Evolutionary conservation across 371 early-diverging fungal species (phyloP).

Genomic region (Vavraia culicis): DNA sequence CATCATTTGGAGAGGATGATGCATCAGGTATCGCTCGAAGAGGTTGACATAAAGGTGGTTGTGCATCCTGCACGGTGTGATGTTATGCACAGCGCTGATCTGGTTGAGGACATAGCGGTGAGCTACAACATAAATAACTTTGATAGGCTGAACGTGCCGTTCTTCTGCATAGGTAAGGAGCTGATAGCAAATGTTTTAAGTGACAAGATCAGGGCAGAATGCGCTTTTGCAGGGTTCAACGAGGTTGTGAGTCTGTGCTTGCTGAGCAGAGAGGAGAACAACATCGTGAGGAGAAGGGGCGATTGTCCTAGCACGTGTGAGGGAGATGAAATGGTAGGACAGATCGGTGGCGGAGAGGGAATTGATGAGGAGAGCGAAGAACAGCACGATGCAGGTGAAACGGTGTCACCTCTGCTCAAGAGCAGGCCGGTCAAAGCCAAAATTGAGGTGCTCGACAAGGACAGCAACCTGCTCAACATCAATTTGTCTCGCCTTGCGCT

Average conservation of each 20-base stretch:
- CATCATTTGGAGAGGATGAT: conserved; percentile 37
- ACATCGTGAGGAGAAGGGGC: too few species aligned
- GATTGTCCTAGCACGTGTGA: too few species aligned
- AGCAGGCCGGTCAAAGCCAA: too few species aligned
- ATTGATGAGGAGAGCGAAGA: too few species aligned
- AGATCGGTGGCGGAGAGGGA: too few species aligned
- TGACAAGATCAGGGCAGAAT: conserved; percentile 63
- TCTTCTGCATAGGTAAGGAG: conserved; percentile 63
- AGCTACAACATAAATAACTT: conserved; percentile 93
- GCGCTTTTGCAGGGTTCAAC: conserved; percentile 72
- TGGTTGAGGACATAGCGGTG: conserved; percentile 96
- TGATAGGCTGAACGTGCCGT: conserved; percentile 53
- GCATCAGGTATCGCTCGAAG: conserved; percentile 37
- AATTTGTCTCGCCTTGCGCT: not conserved
- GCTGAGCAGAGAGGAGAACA: conserved; percentile 45
- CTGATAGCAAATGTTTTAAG: conserved; percentile 73
- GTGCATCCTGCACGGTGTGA: conserved; percentile 78
- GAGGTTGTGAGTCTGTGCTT: conserved; percentile 80
- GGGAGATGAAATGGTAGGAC: too few species aligned
- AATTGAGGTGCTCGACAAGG: conserved; percentile 4
- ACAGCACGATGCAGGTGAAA: too few species aligned
- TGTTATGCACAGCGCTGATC: conserved; percentile 81
- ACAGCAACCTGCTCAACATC: not conserved
- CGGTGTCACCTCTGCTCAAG: too few species aligned
- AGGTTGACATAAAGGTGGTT: conserved; percentile 44